Base-by-base conservation (phyloP, 768 basidiomycete species). In the Fomitopsis serialis region DNA sequence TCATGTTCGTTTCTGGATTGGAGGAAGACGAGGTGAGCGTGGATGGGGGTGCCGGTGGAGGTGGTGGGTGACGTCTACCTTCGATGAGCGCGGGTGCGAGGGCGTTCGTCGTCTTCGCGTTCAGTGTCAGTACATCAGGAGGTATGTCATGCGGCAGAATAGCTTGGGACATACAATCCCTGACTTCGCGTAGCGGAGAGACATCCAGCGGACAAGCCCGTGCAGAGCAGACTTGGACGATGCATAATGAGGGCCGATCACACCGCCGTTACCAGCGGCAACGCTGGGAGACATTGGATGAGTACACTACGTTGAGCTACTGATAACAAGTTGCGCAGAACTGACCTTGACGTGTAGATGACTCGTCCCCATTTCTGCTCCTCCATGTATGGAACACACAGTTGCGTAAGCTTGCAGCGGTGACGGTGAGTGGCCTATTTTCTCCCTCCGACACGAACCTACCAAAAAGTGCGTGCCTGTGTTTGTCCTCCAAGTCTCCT, bases 181-280 rank as follows among this genome's bases (percentile, higher is more conserved):
- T 12, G 75, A 74, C 55, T 76, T 75, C 13, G 74, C 74, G 55
- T 80, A 77, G 35, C 78, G 67, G 45, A 63, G 65, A 7, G 79
- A 74, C n/a, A 80, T 63, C 80, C 80, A 80, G 55, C 80, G 80
- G 35, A 80, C 64, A 5, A 80, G 67, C 0, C 80, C 80, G 55
- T 80, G 78, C 54, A 80, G 57, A 2, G 78, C 80, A 1, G 78
- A 73, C 54, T 81, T 81, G 0, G 79, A 79, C 0, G 78, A 79
- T 6, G 80, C 78, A 50, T 81, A 80, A 53, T 81, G 80, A 0
- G 80, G 79, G 0, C 80, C 80, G 42, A 81, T 68, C 1, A 80
- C 75, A 1, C 80, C 80, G 12, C 79, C 80, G 23, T 72, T 77
- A 1, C 74, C 77, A 69, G 37, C 3, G 29, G 45, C 37, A n/a